Conservation (phyloP, 78 protist species). For the slime mould (Dictyostelium discoideum) region DNA sequence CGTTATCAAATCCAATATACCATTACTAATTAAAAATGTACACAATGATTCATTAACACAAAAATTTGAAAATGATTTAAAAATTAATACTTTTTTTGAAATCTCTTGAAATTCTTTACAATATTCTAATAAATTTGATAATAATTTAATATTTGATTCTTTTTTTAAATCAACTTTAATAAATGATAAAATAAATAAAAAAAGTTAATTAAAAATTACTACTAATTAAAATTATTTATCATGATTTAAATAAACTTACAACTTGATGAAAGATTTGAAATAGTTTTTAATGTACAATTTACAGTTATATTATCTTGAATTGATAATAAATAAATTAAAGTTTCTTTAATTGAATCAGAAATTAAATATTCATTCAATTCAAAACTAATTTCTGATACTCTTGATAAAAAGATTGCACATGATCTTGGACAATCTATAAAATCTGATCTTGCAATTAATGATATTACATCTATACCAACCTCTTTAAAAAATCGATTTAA, state of each 20-base stretch:
- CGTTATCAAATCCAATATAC: slow-evolving; percentile 56
- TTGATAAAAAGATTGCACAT: slow-evolving; percentile 56
- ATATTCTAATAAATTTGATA: slow-evolving; percentile 33
- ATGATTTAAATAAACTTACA: slow-evolving; percentile 20
- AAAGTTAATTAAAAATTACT: too few species aligned
- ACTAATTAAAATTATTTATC: too few species aligned
- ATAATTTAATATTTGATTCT: slow-evolving; percentile 51
- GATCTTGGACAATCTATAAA: slow-evolving; percentile 58
- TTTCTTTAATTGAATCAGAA: slow-evolving; percentile 35
- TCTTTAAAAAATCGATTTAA: slow-evolving; percentile 42
- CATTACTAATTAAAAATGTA: slow-evolving; percentile 31
- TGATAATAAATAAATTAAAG: slow-evolving; percentile 26
- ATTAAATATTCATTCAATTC: slow-evolving; percentile 19
- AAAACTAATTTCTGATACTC: slow-evolving; percentile 43
- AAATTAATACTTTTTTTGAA: slow-evolving; percentile 38
- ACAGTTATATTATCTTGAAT: slow-evolving; percentile 48
- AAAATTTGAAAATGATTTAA: slow-evolving; percentile 70
- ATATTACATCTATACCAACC: slow-evolving; percentile 15
- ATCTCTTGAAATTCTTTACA: slow-evolving; percentile 24
- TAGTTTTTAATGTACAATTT: slow-evolving; percentile 41
- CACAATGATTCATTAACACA: slow-evolving; percentile 34
- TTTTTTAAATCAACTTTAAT: slow-evolving; percentile 58
- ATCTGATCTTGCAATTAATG: slow-evolving; percentile 13
- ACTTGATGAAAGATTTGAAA: slow-evolving; percentile 46
- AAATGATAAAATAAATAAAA: neutral